These are phyloP conservation scores for Stephanodiscus triporus DNA, from an alignment of 108 stramenopile species.

Conservation along the genomic window DNA sequence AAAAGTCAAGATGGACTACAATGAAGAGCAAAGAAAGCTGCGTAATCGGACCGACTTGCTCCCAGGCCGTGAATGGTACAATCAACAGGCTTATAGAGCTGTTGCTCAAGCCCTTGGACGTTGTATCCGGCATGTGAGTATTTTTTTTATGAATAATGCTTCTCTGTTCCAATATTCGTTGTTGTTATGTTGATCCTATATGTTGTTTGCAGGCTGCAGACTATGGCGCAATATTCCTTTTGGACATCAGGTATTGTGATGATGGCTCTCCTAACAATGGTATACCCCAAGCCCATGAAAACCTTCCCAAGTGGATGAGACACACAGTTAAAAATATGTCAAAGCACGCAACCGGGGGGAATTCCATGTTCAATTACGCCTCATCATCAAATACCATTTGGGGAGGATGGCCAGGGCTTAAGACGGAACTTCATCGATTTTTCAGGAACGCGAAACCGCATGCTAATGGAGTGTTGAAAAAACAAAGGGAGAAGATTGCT, in stretches of 20 bases:
- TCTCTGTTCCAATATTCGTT: too few species aligned
- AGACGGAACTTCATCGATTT: slow-evolving; percentile 55
- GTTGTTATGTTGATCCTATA: too few species aligned
- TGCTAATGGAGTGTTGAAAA: slow-evolving; percentile 35
- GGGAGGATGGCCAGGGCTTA: slow-evolving; percentile 51
- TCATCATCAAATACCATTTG: slow-evolving; percentile 30
- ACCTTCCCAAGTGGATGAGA: slow-evolving; percentile 85
- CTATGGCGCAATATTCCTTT: slow-evolving; percentile 84
- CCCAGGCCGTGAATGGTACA: slow-evolving; percentile 87
- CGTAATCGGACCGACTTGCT: slow-evolving; percentile 60
- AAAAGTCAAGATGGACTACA: slow-evolving; percentile 77
- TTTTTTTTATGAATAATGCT: too few species aligned
- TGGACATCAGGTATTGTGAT: slow-evolving; percentile 84
- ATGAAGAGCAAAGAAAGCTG: slow-evolving; percentile 73
- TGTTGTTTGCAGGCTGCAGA: slow-evolving; percentile 50
- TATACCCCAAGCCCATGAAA: slow-evolving; percentile 52
- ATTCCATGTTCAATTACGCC: slow-evolving; percentile 32
- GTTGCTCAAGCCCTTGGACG: slow-evolving; percentile 90
- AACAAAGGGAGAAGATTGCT: slow-evolving; percentile 31
- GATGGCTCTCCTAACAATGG: slow-evolving; percentile 66
- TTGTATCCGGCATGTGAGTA: slow-evolving; percentile 76
- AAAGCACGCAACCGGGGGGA: slow-evolving; percentile 25
- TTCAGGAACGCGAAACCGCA: slow-evolving; percentile 55
- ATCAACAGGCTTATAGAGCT: slow-evolving; percentile 90
- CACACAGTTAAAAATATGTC: slow-evolving; percentile 61